Evolutionary conservation across 257 asterid genomes (phyloP).

Genomic region (Orobanche coerulescens): DNA sequence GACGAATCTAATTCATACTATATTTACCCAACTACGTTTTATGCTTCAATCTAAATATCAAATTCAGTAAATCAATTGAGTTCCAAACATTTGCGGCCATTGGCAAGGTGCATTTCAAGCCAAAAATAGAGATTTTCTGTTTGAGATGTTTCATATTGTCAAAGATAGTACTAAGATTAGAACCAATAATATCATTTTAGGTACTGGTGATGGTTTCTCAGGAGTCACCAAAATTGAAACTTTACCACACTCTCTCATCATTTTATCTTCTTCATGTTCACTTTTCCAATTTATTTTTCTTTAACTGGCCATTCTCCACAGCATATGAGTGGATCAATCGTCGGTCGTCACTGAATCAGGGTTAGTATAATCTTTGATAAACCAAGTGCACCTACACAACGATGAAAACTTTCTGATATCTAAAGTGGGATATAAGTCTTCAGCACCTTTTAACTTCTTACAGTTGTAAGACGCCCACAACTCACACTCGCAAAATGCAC

Average conservation of each 20-base stretch:
- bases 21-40: background rate
- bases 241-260: background rate
- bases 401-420: background rate
- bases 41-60: background rate
- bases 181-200: background rate
- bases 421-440: background rate
- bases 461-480: background rate
- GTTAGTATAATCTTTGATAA: background rate
- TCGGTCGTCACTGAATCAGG: background rate
- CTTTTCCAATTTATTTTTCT: background rate
- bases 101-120: slow-evolving; percentile 1
- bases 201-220: background rate
- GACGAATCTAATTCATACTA: background rate
- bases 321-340: background rate
- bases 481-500: background rate
- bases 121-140: background rate
- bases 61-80: background rate
- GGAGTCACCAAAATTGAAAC: background rate
- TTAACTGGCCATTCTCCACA: background rate
- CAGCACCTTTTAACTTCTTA: background rate
- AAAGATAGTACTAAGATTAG: background rate
- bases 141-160: background rate
- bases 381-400: background rate
- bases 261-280: background rate
- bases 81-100: background rate